Evolutionary conservation across 148 eudicot genomes (phyloP), one percentile per base, ranked within the genome.

Genomic region (Vaccinium corymbosum): DNA sequence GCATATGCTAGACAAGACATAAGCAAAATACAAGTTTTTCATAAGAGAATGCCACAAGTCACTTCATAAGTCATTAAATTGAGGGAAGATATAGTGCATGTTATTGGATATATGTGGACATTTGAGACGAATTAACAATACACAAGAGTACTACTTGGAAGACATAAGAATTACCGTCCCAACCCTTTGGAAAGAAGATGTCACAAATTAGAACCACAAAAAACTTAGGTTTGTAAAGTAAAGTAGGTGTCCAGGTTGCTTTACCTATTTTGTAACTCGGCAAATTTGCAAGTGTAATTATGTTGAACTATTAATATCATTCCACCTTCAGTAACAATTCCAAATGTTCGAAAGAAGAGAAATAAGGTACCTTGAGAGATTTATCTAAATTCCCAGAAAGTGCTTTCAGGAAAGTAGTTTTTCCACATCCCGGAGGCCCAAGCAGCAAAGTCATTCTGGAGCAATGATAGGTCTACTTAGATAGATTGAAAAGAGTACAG

Each of bases 341-440:
- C 25, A 7, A 49, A 6, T 22, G 51, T 52, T 78, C 52, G 3
- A 20, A 19, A 20, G 7, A 11, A 6, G 55, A 20, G 10, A 50
- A 68, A 50, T 38, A 29, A n/a, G 49, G 2, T n/a, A 93, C 98
- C 95, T 90, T 87, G 80, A 94, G 90, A 83, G 93, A 90, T 79
- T 88, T 89, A 89, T 88, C 85, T 78, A 91, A 83, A 79, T 90
- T 93, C 89, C 94, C 95, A 46, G 94, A 90, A 80, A 94, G 93
- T 61, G 96, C 90, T 89, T 90, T 90, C 84, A 94, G 42, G 32
- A 94, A 86, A 78, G 98, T 86, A 78, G 93, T 93, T 87, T 94
- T 94, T 32, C 98, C 98, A 82, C 95, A 42, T 42, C 46, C 46
- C 3, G 46, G 46, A 42, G 46, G 46, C 3, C 46, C 46, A 42